Percentiles rank a stretch among this genome's conserved stretches.
These are phyloP conservation scores for Rhodocollybia butyracea DNA, from an alignment of 768 basidiomycete genomes.

Conservation along the genomic window DNA sequence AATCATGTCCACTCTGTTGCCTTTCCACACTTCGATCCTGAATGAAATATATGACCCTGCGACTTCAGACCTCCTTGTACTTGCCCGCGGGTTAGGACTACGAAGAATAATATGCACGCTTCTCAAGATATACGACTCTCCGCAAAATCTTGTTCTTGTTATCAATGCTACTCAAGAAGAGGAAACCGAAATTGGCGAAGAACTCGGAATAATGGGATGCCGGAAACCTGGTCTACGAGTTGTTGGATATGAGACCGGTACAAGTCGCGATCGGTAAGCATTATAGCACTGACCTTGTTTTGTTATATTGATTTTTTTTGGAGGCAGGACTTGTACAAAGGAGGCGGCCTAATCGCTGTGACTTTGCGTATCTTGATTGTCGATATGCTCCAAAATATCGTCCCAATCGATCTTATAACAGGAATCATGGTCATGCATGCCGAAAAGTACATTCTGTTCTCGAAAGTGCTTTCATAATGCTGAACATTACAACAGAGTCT, in stretches of 20 bases:
- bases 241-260: slow-evolving; percentile 76
- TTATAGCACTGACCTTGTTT: not conserved
- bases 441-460: slow-evolving; percentile 76
- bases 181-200: slow-evolving; percentile 88
- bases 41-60: slow-evolving; percentile 71
- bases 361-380: slow-evolving; percentile 94
- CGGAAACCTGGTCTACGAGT: slow-evolving; percentile 80
- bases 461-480: not conserved
- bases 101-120: slow-evolving; percentile 81
- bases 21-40: slow-evolving; percentile 67
- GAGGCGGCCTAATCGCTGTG: slow-evolving; percentile 86
- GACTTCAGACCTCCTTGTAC: slow-evolving; percentile 67
- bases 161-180: slow-evolving; percentile 85
- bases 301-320: not conserved
- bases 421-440: slow-evolving; percentile 90
- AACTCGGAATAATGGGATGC: slow-evolving; percentile 90
- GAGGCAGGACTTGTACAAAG: slow-evolving; percentile 83
- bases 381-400: slow-evolving; percentile 85
- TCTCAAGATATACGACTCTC: slow-evolving; percentile 89
- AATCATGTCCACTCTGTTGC: slow-evolving; percentile 53
- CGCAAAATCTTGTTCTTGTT: slow-evolving; percentile 78
- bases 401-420: slow-evolving; percentile 83
- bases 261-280: slow-evolving; percentile 70
- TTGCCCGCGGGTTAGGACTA: slow-evolving; percentile 90
- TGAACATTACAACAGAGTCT: slow-evolving; percentile 52